Base-by-base conservation (phyloP, 352 stramenopile species). In the Globisporangium cystogenes region DNA sequence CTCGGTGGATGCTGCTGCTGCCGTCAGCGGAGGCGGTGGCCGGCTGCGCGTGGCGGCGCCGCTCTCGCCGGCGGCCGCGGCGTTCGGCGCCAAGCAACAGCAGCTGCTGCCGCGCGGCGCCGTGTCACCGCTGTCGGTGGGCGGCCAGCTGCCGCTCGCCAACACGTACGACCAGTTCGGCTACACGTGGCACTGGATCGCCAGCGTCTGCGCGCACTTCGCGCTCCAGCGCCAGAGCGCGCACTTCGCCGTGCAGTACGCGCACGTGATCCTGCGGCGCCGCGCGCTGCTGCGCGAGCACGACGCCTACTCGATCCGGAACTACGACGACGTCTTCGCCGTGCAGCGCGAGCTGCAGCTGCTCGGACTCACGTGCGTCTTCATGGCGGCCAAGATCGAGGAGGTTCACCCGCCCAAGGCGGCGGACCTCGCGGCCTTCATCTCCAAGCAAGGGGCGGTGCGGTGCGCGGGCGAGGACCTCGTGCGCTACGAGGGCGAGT, bases 311-410 rank as follows among this genome's bases (percentile, higher is more conserved):
- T 45, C 53, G 51, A 59, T 67, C 33, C 33, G 58, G 7, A 52
- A 64, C 45, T 83, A 86, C 45, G 71, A 78, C 7, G 70, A 86
- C 47, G 65, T 87, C 18, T 71, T 64, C 45, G 66, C 70, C 18
- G 54, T 80, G 45, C 81, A 86, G 65, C 62, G 70, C 26, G 74
- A 87, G 61, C 62, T 89, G 45, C 72, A 76, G 42, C 62, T 87
- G 35, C 53, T 88, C 18, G 76, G 76, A 1, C 48, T 89, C 33
- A 60, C 60, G 18, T 89, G 77, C 48, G 81, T 91, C 41, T 91
- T 89, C 57, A 87, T 91, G 66, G 81, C 81, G n/a, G 77, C 77
- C 45, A 91, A 91, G 72, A 91, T 91, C 51, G 81, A 91, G 59
- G 81, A 91, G 49, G 78, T 91, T 14, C 76, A 89, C 41, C 81